Evolutionary conservation across 805 yeast species (phyloP), one percentile per base, ranked within the genome.

Genomic region (Wickerhamiella slavikovae): DNA sequence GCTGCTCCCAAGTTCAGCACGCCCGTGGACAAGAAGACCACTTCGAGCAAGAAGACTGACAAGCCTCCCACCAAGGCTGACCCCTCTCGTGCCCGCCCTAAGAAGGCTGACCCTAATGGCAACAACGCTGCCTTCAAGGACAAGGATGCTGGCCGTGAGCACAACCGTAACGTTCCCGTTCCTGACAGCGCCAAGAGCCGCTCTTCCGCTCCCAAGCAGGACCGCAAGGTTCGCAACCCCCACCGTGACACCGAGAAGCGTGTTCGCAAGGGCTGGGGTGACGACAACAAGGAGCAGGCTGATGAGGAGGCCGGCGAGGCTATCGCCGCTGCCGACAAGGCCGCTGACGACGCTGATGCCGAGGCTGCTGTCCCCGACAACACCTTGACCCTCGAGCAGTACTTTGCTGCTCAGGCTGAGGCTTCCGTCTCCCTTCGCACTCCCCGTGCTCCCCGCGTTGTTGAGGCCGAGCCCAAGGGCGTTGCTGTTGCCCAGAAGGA

Each of bases 251-350:
- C 93, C 45, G 68, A 65, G 45, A 83, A 80, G 73, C 72, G 75
- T 57, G 66, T 74, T 49, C 68, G 64, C 55, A 73, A 71, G 59
- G 83, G 82, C 42, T 79, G 93, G 85, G 92, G 93, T 52, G 79
- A 72, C 51, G 69, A 73, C 57, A 60, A 62, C 48, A 64, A 61
- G 52, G 78, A 71, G 64, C 69, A 64, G 53, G 75, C 60, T 42
- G 77, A 67, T 43, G 62, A 61, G 49, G 62, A 54, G 33, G 68
- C 59, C 37, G 68, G 51, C 36, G 69, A 57, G 43, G 52, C 51
- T 35, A 38, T 51, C 29, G 57, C 56, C 35, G 40, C 38, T 35
- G 55, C 47, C 37, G 59, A 49, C 29, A 60, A 51, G 30, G 55
- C 43, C 29, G 47, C 37, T 29, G 55, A 42, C 31, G 47, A 30